Evolutionary conservation across 2,329 filamentous ascomycete genomes (phyloP).

Genomic region (Fusarium papillatum): DNA sequence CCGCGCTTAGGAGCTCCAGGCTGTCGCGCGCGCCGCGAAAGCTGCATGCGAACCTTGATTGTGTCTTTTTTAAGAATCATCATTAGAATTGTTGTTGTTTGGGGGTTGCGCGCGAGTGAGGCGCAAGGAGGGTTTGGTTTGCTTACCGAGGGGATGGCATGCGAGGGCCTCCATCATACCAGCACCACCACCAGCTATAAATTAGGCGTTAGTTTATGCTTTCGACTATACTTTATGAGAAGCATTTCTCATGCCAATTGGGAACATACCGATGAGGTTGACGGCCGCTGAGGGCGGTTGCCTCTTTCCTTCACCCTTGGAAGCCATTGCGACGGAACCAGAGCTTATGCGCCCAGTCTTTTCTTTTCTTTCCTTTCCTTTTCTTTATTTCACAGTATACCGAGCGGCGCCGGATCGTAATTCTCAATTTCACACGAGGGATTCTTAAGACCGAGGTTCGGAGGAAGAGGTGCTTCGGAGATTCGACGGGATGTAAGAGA

Average conservation of each 20-base stretch:
- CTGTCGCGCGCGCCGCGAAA: conserved; percentile 85
- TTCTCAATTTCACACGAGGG: not conserved
- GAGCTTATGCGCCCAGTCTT: not conserved
- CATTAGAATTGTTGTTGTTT: conserved; percentile 3
- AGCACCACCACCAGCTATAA: conserved; percentile 89
- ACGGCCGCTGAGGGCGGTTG: conserved; percentile 88
- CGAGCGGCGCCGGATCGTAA: not conserved
- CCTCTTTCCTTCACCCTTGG: conserved; percentile 60
- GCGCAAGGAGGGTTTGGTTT: not conserved
- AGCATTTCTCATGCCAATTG: not conserved
- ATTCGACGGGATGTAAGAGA: conserved; percentile 15
- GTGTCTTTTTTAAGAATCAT: conserved; percentile 68
- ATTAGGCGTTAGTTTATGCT: conserved; percentile 32
- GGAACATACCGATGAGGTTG: conserved; percentile 85
- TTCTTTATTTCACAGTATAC: not conserved
- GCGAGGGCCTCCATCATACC: conserved; percentile 99
- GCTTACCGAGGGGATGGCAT: conserved; percentile 91
- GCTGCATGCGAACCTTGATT: conserved; percentile 99
- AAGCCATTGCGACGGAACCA: conserved; percentile 48
- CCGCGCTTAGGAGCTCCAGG: conserved; percentile 90
- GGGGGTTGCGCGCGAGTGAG: conserved; percentile 8
- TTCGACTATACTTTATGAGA: not conserved
- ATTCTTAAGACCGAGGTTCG: conserved; percentile 38
- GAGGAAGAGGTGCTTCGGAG: conserved; percentile 27
- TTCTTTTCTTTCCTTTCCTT: not conserved